Evolutionary conservation across 2,329 filamentous ascomycete species (phyloP), one percentile per base, ranked within the genome.

Genomic region (Pochonia chlamydosporia): DNA sequence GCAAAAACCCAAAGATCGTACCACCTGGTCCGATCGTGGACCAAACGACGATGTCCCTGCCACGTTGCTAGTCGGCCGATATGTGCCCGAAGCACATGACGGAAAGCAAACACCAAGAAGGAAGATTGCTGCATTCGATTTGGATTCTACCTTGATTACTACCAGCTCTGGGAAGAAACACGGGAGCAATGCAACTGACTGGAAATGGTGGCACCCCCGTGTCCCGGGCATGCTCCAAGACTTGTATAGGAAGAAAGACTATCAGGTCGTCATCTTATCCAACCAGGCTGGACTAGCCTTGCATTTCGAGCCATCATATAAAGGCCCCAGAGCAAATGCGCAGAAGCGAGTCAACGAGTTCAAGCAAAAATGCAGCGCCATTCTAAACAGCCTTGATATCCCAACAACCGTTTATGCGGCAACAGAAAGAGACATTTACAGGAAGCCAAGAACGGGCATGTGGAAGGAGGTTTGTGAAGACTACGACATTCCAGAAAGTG

Each of bases 361-460:
- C 72, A 97, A 96, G 64, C 74, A 82, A 46, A 95, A 95, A 59
- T 81, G 85, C 52, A 73, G 73, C 20, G 77, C 81, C 3, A 76
- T 96, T 2, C 72, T 96, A 52, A 75, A 68, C 41, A 76, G 83
- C 44, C 77, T 95, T 25, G 81, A 90, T 58, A 66, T 97, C 8
- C 89, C 92, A 0, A 74, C 87, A 11, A 84, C 78, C 3, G 63
- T 97, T 20, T 96, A 96, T 65, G 93, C 91, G 7, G 92, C 93
- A 3, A 96, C 91, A 0, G 82, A 71, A 35, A 84, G 84, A 49
- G 91, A 97, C 58, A 74, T 79, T 5, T 96, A 84, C 63, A 81
- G 93, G 46, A 99, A 99, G 67, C 93, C 93, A 4, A 76, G 91
- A 33, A 75, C 73, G 2, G 92, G 91, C 18, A 96, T 97, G 87